phyloP scores from a whole-genome alignment of 2,329 filamentous ascomycete genomes.

The Biscogniauxia mediterranea region DNA sequence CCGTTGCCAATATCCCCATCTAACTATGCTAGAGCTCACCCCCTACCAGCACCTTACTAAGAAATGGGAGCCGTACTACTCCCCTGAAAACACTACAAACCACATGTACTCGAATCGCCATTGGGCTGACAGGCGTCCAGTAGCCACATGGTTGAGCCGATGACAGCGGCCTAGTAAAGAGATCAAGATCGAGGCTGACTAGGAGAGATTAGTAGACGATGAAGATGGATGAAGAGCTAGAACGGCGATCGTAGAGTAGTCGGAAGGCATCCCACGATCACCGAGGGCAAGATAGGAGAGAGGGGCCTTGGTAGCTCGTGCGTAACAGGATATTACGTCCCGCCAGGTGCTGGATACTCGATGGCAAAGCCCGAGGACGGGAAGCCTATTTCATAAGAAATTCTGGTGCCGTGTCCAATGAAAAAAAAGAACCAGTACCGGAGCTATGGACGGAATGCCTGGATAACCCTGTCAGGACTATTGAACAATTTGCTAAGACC shows the following conservation, averaged over 20 bases:
- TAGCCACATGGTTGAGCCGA: not conserved
- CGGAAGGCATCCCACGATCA: not conserved
- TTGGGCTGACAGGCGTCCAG: not conserved
- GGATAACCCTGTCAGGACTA: not conserved
- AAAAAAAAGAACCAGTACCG: not conserved
- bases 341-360: not conserved
- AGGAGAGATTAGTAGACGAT: not conserved
- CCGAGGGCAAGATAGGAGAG: not conserved
- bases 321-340: not conserved
- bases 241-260: not conserved
- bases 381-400: not conserved
- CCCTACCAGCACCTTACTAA: not conserved
- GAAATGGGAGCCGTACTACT: not conserved
- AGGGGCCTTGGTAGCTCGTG: not conserved
- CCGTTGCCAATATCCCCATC: not conserved
- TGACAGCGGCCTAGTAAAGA: not conserved
- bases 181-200: not conserved
- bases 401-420: not conserved
- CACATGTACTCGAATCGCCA: not conserved
- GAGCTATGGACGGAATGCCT: not conserved
- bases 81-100: not conserved
- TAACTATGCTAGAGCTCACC: not conserved
- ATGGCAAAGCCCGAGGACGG: not conserved
- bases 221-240: not conserved
- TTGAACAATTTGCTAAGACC: not conserved